Conservation (phyloP, 805 yeast genomes). For the Brettanomyces bruxellensis region DNA sequence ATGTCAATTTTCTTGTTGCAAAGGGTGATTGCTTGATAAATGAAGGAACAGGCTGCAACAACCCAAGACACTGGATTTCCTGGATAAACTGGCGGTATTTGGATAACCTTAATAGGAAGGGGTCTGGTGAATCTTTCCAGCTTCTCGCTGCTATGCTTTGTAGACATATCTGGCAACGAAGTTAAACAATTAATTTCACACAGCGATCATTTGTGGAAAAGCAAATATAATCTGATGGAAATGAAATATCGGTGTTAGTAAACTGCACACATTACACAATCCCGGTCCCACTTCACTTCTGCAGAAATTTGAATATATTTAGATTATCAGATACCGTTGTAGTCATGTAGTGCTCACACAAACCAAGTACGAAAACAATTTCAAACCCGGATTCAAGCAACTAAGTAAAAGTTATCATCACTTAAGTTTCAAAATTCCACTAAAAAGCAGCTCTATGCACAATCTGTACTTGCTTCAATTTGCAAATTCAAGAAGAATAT, state of each 20-base stretch:
- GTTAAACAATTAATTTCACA: background rate
- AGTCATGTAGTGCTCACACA: constrained; percentile 21
- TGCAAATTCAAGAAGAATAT: no score
- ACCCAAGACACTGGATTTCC: constrained; percentile 42
- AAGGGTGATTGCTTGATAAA: constrained; percentile 6
- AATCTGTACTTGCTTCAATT: no score
- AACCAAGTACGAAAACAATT: constrained; percentile 15
- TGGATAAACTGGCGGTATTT: constrained; percentile 31
- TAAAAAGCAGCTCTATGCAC: no score
- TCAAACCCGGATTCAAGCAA: constrained; percentile 12
- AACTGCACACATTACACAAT: background rate
- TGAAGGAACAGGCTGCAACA: constrained; percentile 21
- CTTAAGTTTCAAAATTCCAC: background rate
- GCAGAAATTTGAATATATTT: background rate
- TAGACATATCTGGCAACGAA: background rate
- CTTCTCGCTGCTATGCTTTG: constrained; percentile 2
- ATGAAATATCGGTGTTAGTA: background rate
- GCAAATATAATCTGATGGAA: no score
- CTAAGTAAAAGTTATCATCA: constrained; percentile 10
- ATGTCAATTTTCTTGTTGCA: constrained; percentile 3
- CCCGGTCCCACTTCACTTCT: no score
- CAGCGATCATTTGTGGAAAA: no score
- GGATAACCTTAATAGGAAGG: constrained; percentile 29
- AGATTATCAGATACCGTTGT: constrained; percentile 29
- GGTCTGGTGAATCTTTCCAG: constrained; percentile 19